phyloP scores from a whole-genome alignment of 2,329 filamentous ascomycete genomes.

The Calonectria henricotiae region DNA sequence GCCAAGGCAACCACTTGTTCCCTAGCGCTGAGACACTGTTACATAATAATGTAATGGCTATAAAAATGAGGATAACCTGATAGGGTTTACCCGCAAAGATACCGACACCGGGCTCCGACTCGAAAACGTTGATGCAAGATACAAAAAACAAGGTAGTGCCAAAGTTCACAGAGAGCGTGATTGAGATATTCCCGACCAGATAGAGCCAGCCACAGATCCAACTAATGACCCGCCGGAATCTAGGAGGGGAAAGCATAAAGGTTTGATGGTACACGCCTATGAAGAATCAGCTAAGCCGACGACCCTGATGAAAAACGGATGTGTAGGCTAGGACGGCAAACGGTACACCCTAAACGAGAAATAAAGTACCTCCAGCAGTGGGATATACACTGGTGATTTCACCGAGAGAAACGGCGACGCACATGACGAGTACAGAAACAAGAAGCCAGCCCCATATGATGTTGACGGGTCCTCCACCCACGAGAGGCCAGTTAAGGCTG shows the following conservation, averaged over 20 bases:
- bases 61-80: slow-evolving; percentile 82
- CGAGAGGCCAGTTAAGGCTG: slow-evolving; percentile 78
- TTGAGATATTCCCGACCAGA: slow-evolving; percentile 85
- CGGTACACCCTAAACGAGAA: background rate
- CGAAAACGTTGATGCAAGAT: slow-evolving; percentile 69
- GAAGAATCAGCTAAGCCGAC: slow-evolving; percentile 5
- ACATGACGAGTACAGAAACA: slow-evolving; percentile 79
- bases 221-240: slow-evolving; percentile 75
- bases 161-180: slow-evolving; percentile 85
- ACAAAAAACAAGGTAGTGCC: slow-evolving; percentile 79
- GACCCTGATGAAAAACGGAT: too few species aligned
- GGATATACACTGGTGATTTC: slow-evolving; percentile 85
- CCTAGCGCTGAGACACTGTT: slow-evolving; percentile 78
- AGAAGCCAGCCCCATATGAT: slow-evolving; percentile 83
- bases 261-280: slow-evolving; percentile 81
- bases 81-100: slow-evolving; percentile 70
- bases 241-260: slow-evolving; percentile 79
- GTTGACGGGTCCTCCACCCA: slow-evolving; percentile 77
- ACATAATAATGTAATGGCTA: slow-evolving; percentile 77
- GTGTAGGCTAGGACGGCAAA: background rate
- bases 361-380: slow-evolving; percentile 74
- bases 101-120: slow-evolving; percentile 61
- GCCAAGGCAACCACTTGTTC: slow-evolving; percentile 76
- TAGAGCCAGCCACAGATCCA: slow-evolving; percentile 86
- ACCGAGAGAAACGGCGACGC: slow-evolving; percentile 80